Evolutionary conservation across 2,329 filamentous ascomycete species (phyloP).

Genomic region (Monilinia polystroma): DNA sequence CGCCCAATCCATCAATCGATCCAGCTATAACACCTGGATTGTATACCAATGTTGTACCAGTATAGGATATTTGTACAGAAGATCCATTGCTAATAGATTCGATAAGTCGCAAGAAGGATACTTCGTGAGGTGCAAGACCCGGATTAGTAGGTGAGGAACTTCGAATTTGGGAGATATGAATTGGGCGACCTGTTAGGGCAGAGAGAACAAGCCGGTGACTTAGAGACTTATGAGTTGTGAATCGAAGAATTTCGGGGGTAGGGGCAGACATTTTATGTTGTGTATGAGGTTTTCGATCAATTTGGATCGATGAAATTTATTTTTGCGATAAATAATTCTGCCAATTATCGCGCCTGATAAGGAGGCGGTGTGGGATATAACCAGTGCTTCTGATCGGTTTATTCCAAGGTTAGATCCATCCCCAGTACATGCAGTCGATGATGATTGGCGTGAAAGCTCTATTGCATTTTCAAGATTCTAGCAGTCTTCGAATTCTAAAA

Average conservation of each 20-base stretch:
- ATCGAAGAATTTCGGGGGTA: conserved; percentile 58
- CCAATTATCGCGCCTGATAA: conserved; percentile 9
- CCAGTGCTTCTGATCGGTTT: too few relatives aligned
- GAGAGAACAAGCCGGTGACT: conserved; percentile 82
- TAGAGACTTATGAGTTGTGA: conserved; percentile 82
- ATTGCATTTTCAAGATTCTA: too few relatives aligned
- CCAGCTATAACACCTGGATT: conserved; percentile 91
- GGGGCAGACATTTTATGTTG: conserved; percentile 37
- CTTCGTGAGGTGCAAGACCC: conserved; percentile 86
- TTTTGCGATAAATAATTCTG: conserved; percentile 23
- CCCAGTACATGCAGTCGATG: background rate
- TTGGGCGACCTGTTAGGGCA: conserved; percentile 82
- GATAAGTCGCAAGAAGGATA: conserved; percentile 92
- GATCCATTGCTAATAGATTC: conserved; percentile 95
- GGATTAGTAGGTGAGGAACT: conserved; percentile 81
- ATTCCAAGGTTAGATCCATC: too few relatives aligned
- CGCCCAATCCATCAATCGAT: conserved; percentile 68
- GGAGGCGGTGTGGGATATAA: conserved; percentile 11
- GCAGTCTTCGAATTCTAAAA: background rate
- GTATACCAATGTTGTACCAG: conserved; percentile 89
- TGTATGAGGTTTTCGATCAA: conserved; percentile 16
- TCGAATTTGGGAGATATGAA: conserved; percentile 94
- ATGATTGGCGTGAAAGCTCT: background rate
- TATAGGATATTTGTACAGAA: conserved; percentile 93
- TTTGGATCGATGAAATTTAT: conserved; percentile 18